These are phyloP conservation scores for Neurospora sp. DNA, from an alignment of 495 filamentous ascomycete species.

Conservation along the genomic window DNA sequence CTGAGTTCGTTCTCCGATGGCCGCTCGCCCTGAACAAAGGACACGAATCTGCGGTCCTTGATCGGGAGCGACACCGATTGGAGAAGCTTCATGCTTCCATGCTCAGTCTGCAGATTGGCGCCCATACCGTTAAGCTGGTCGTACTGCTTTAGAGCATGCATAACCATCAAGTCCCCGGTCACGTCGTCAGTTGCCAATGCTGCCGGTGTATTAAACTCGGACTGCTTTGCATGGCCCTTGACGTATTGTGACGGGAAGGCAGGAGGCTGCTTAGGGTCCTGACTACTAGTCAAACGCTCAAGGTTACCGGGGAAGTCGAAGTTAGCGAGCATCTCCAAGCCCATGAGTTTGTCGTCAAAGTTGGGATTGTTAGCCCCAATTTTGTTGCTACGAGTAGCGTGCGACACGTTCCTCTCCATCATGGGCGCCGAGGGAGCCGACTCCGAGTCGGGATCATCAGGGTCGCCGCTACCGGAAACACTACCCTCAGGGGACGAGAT, in stretches of 20 bases:
- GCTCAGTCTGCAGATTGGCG: slow-evolving; percentile 30
- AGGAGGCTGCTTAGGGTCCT: slow-evolving; percentile 51
- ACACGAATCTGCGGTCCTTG: slow-evolving; percentile 24
- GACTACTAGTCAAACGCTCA: slow-evolving; percentile 28
- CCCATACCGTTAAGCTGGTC: slow-evolving; percentile 31
- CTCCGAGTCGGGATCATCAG: slow-evolving; percentile 32
- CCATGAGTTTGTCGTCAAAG: slow-evolving; percentile 40
- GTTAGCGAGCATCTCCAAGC: slow-evolving; percentile 54
- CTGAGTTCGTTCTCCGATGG: slow-evolving; percentile 34
- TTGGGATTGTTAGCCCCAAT: slow-evolving; percentile 44
- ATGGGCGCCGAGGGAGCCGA: slow-evolving; percentile 44
- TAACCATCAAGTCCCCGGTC: slow-evolving; percentile 48
- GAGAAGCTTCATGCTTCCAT: slow-evolving; percentile 34
- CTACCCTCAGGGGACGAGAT: slow-evolving; percentile 41
- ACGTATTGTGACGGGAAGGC: slow-evolving; percentile 45
- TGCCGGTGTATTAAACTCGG: slow-evolving; percentile 35
- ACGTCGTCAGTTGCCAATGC: slow-evolving; percentile 47
- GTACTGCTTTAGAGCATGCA: slow-evolving; percentile 39
- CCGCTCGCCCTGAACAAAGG: slow-evolving; percentile 30
- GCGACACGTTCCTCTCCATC: slow-evolving; percentile 65
- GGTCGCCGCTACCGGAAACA: slow-evolving; percentile 39
- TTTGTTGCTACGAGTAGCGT: slow-evolving; percentile 63
- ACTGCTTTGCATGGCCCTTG: slow-evolving; percentile 32
- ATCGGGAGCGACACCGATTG: slow-evolving; percentile 32
- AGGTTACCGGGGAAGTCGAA: slow-evolving; percentile 51